Evolutionary conservation across 2,329 filamentous ascomycete genomes (phyloP).

Genomic region (Diaporthe sp.): DNA sequence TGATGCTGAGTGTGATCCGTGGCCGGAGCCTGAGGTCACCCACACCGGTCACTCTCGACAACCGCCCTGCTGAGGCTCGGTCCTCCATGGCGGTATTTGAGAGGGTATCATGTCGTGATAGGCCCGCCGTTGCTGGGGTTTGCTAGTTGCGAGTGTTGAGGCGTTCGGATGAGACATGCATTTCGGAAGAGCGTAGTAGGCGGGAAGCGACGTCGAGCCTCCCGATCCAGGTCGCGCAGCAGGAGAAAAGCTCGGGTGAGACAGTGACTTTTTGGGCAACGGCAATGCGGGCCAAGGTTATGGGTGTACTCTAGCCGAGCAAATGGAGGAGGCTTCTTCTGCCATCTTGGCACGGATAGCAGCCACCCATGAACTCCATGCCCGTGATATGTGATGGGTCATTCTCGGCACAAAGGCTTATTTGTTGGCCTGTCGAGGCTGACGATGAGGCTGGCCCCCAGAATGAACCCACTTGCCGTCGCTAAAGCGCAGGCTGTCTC

Average conservation of each 20-base stretch:
- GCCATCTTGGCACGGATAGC: constrained; percentile 2
- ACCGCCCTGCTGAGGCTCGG: not conserved
- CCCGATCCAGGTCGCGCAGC: constrained; percentile 36
- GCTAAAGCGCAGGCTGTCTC: not conserved
- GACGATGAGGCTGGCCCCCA: not conserved
- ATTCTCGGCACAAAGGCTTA: not conserved
- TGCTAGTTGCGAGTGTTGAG: constrained; percentile 7
- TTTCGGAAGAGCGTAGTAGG: constrained; percentile 40
- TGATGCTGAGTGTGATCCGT: not conserved
- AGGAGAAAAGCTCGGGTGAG: constrained; percentile 33
- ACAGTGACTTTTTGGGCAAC: constrained; percentile 30
- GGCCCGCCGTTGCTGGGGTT: not conserved
- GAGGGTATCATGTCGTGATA: not conserved
- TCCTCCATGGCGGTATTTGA: not conserved
- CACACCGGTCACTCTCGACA: not conserved
- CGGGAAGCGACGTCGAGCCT: constrained; percentile 38
- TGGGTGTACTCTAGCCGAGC: constrained; percentile 38
- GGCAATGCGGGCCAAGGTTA: constrained; percentile 14
- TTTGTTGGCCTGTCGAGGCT: not conserved
- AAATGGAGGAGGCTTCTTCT: not conserved
- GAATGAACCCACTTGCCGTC: no score
- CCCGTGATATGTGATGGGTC: constrained; percentile 19
- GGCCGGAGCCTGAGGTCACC: not conserved
- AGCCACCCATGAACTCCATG: not conserved
- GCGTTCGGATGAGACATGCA: constrained; percentile 37